These are phyloP conservation scores for Mesotaenium endlicherianum DNA, from an alignment of 139 green algal genomes.

Conservation along the genomic window DNA sequence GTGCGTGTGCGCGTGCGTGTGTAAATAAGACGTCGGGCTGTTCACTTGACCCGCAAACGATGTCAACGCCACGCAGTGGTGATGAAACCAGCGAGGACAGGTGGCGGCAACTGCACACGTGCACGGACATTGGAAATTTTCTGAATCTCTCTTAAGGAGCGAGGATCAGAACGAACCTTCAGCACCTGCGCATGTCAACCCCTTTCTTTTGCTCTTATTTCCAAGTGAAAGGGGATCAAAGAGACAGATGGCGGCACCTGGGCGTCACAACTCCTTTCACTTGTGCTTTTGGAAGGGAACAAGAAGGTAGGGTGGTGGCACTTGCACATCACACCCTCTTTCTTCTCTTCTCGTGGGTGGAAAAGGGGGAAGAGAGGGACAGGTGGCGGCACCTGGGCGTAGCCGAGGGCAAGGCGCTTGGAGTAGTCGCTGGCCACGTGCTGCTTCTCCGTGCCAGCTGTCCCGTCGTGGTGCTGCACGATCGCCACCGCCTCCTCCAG, in stretches of 20 bases:
- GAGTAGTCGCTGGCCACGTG: conserved; percentile 82
- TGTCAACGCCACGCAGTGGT: too few species aligned
- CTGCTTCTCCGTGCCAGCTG: conserved; percentile 84
- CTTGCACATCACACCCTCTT: too few species aligned
- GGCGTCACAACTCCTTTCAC: too few species aligned
- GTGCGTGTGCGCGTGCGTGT: not conserved
- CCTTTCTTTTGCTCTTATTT: too few species aligned
- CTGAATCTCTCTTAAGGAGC: not conserved
- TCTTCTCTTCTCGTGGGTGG: too few species aligned
- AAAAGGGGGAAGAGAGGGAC: too few species aligned
- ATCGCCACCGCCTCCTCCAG: conserved; percentile 70
- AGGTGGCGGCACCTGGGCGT: conserved; percentile 4
- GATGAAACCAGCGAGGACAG: too few species aligned
- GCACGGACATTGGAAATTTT: not conserved
- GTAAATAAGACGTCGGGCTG: not conserved
- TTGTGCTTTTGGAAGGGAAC: too few species aligned
- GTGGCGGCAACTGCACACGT: not conserved
- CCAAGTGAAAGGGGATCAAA: too few species aligned
- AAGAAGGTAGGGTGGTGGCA: too few species aligned
- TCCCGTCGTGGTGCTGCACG: conserved; percentile 81
- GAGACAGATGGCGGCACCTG: too few species aligned
- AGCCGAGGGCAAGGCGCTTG: conserved; percentile 26
- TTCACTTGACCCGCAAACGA: not conserved
- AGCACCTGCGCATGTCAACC: not conserved
- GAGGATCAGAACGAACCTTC: not conserved